Evolutionary conservation across 2,329 filamentous ascomycete genomes (phyloP), one percentile per base, ranked within the genome.

Genomic region (Helicocarpus griseus): DNA sequence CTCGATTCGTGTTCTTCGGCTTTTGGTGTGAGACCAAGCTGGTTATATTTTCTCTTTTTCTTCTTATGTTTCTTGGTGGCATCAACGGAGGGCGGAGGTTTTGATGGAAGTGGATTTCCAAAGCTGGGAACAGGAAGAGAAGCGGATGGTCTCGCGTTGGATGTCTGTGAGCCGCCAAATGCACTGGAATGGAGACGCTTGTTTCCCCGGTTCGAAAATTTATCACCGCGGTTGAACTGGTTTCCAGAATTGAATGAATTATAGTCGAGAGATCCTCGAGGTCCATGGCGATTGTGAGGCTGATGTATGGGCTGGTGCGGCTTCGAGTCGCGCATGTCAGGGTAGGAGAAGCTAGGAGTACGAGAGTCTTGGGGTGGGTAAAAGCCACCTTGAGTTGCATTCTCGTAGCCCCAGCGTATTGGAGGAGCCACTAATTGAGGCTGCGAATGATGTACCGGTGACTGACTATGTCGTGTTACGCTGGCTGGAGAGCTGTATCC

Each of bases 351-450:
- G 66, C 73, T 72, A 60, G 76, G 69, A 46, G 74, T 68, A 45
- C 72, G 68, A 52, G 77, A 70, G 49, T 66, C 67, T 46, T 50
- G 40, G 3, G 39, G 19, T 0, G 39, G 24, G 28, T 45, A 43
- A n/a, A 13, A 38, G 21, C 14, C 17, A 24, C 28, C 17, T 26
- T 40, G 31, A 24, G 17, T 29, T 14, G 43, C 13, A 14, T 49
- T 31, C 22, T 79, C 77, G 64, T 77, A 78, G 3, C 76, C 76
- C 69, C 79, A 77, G 51, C 73, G 73, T 56, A 80, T 76, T 2
- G 76, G 76, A 31, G 76, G 75, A 0, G 74, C 79, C 78, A 76
- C 77, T 58, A 74, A 68, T 62, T 74, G 65, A 53, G 70, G 56
- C 54, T 65, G 60, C 28, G 51, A 31, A 29, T 52, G 51, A 4